These are phyloP conservation scores for Mucor racemosus DNA, from an alignment of 371 early-diverging fungal genomes.

Conservation along the genomic window DNA sequence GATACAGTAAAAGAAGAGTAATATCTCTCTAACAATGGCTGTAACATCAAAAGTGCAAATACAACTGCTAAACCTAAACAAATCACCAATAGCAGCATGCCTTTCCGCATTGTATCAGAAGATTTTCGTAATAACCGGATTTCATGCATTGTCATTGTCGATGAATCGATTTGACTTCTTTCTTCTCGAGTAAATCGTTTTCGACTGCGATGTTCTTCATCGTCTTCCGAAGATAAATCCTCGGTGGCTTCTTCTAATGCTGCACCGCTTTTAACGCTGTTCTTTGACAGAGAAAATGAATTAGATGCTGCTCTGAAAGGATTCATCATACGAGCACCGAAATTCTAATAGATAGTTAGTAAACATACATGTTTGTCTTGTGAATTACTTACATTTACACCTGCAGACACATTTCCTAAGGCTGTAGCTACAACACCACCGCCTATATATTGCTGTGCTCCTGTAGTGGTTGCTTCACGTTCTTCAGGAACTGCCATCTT, in stretches of 20 bases:
- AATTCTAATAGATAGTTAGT: constrained; percentile 15
- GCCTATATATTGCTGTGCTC: constrained; percentile 10
- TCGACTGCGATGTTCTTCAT: neutral
- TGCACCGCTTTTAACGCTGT: neutral
- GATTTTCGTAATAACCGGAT: constrained; percentile 14
- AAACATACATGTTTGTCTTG: constrained; percentile 15
- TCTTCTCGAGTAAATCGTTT: constrained; percentile 1
- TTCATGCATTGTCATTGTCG: constrained; percentile 17
- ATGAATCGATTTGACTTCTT: neutral
- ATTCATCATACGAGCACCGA: constrained; percentile 28
- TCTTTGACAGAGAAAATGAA: neutral
- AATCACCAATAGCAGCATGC: constrained; percentile 18
- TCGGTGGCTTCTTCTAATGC: neutral
- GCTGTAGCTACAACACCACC: constrained; percentile 39
- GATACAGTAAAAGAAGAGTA: constrained; percentile 20
- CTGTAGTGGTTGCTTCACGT: neutral
- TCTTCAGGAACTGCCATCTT: neutral
- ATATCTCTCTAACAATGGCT: constrained; percentile 25
- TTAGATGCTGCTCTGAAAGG: constrained; percentile 20
- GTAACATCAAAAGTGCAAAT: constrained; percentile 25
- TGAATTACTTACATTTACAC: constrained; percentile 40
- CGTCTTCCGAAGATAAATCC: neutral
- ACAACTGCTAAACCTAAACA: constrained; percentile 20
- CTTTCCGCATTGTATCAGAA: constrained; percentile 16
- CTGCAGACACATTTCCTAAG: constrained; percentile 38